Evolutionary conservation across 2,329 filamentous ascomycete genomes (phyloP).

Genomic region (Epichloe amarillans): DNA sequence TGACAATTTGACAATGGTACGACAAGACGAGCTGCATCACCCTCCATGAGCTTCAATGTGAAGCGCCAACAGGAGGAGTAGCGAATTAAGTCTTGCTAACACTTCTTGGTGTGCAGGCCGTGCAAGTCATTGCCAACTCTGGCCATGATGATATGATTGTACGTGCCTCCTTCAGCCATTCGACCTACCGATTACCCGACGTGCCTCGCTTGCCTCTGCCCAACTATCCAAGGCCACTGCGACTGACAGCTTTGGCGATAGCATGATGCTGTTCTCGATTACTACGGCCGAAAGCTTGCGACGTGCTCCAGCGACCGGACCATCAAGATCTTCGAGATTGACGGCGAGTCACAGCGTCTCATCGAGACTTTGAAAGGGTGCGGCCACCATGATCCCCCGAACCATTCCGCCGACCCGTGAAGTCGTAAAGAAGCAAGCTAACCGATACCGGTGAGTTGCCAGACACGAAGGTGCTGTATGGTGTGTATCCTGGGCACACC

Average conservation of each 20-base stretch:
- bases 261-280: conserved; percentile 98
- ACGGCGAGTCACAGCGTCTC: conserved; percentile 79
- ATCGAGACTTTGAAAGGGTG: conserved; percentile 91
- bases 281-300: conserved; percentile 90
- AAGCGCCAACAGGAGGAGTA: too few species aligned
- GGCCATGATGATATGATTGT: conserved; percentile 99
- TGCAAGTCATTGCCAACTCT: conserved; percentile 32
- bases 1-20: conserved; percentile 5
- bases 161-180: conserved; percentile 30
- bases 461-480: conserved; percentile 96
- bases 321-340: conserved; percentile 98
- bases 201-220: not conserved
- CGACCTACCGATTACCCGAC: not conserved
- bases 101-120: conserved; percentile 17
- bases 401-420: too few species aligned
- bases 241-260: conserved; percentile 20
- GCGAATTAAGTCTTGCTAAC: conserved; percentile 12
- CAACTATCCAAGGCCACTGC: not conserved
- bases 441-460: conserved; percentile 4
- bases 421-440: conserved; percentile 4
- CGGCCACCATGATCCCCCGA: conserved; percentile 17
- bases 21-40: not conserved
- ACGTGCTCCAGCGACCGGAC: conserved; percentile 97
- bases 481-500: conserved; percentile 96
- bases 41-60: too few species aligned